Base-by-base conservation (phyloP, 306 rosid species). In the Prunus dulcis region DNA sequence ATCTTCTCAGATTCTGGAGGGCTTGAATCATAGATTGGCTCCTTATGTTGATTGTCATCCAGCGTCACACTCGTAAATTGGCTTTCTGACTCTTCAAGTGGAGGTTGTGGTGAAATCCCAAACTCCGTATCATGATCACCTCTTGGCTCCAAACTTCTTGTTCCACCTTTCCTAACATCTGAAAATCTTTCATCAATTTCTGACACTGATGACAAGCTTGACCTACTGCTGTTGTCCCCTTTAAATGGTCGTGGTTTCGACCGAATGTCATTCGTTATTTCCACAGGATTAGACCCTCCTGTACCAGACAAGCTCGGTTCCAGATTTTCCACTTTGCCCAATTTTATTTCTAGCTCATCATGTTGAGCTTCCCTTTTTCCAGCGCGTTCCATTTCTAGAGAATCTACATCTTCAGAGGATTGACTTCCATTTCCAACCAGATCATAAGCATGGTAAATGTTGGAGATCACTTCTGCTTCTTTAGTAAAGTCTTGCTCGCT, bases 21-120 rank as follows among this genome's bases (percentile, higher is more conserved):
- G 76, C 97, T 90, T 69, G 89, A 81, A 80, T 96, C 99, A 82
- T 96, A 96, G 67, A 96, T 92, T 25, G 98, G 98, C 34, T 89
- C 96, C 79, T 63, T 80, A 3, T 63, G 86, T 45, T 78, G 91
- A 80, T 25, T 81, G 22, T 83, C 96, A 79, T 89, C 93, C 73
- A 73, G 78, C 79, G 77, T 89, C 71, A 74, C 74, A 70, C 83
- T 75, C 46, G 17, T 20, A 76, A 80, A 61, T 23, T 74, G 81
- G 79, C 81, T 65, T 64, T 82, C 68, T 2, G 82, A 77, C 58
- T 87, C 91, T 80, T 73, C 92, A 6, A 69, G 70, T 32, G 90
- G 83, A 82, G 86, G 64, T 68, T 76, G 80, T 25, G 63, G 49
- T 69, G 90, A 78, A 78, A 78, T 67, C 78, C 72, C 32, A 20